Evolutionary conservation across 805 yeast genomes (phyloP), one percentile per base, ranked within the genome.

Genomic region (Starmerella cellae): DNA sequence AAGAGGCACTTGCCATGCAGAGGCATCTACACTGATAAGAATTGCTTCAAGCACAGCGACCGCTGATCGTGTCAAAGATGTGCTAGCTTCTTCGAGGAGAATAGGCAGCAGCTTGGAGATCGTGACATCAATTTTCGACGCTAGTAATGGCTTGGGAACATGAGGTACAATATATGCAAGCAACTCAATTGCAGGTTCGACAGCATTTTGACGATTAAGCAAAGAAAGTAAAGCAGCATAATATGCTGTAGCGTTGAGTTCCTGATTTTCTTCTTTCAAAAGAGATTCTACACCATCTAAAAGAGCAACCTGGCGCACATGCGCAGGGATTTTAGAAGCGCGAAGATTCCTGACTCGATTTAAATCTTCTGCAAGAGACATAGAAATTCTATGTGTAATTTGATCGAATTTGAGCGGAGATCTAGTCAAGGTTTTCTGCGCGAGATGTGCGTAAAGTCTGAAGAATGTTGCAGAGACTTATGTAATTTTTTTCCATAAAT

Each of bases 211-310:
- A 59, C 84, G 93, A 46, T 83, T 93, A 45, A 91, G 65, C 22
- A 91, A 64, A 1, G 95, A 72, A 47, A 88, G 63, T 49, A 88
- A 79, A 0, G 95, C 82, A 16, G 87, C 77, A 54, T 85, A 77
- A 60, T 91, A 91, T 2, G 51, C 51, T 2, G 50, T 47, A 0
- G 94, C 78, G 22, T 82, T 79, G 22, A 95, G 77, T 37, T 70
- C 69, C 35, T 69, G 67, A 39, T 55, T 56, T 52, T 79, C 82
- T 49, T 77, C 84, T 35, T 70, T 68, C 35, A 91, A 70, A 52
- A 82, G 82, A 53, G 83, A 95, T 59, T 91, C 99, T 38, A 91
- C 87, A 3, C 96, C 94, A 19, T 79, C 71, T 38, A 91, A 68
- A 43, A 88, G 77, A 22, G 83, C 63, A 8, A 95, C 94, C 49